phyloP scores from a whole-genome alignment of 2,329 filamentous ascomycete species.

The Penicillium sp. region DNA sequence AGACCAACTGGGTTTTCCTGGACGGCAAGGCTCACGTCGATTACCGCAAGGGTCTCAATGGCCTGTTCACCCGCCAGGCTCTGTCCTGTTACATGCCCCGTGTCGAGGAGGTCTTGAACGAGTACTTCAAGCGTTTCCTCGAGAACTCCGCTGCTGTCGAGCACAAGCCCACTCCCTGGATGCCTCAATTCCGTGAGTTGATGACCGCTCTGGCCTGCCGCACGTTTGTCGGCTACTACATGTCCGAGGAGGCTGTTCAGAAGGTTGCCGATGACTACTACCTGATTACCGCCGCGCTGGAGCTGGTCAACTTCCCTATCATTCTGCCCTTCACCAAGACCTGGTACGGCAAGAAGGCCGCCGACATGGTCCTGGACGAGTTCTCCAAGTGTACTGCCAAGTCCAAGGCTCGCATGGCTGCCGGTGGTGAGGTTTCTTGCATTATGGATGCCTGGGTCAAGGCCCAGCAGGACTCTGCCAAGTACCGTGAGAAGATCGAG shows the following conservation, averaged over 20 bases:
- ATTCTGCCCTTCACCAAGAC: constrained; percentile 94
- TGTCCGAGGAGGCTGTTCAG: constrained; percentile 85
- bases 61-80: constrained; percentile 88
- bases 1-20: constrained; percentile 95
- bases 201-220: constrained; percentile 95
- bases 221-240: constrained; percentile 97
- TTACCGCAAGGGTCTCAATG: constrained; percentile 95
- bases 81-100: constrained; percentile 87
- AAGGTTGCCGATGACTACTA: constrained; percentile 97
- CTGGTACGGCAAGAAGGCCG: constrained; percentile 95
- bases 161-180: constrained; percentile 81
- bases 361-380: constrained; percentile 87
- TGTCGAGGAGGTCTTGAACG: constrained; percentile 88
- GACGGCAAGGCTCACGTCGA: constrained; percentile 95
- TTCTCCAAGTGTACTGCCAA: constrained; percentile 92
- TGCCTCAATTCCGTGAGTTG: constrained; percentile 88
- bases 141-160: constrained; percentile 72
- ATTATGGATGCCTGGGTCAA: constrained; percentile 96
- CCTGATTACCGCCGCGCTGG: constrained; percentile 90
- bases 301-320: constrained; percentile 97
- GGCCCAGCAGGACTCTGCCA: constrained; percentile 82
- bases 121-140: constrained; percentile 81
- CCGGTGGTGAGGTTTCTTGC: constrained; percentile 82
- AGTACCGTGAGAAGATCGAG: constrained; percentile 77
- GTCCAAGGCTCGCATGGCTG: constrained; percentile 88